These are phyloP conservation scores for Dictyostelium brefeldianum DNA, from an alignment of 78 protist genomes.

Conservation along the genomic window DNA sequence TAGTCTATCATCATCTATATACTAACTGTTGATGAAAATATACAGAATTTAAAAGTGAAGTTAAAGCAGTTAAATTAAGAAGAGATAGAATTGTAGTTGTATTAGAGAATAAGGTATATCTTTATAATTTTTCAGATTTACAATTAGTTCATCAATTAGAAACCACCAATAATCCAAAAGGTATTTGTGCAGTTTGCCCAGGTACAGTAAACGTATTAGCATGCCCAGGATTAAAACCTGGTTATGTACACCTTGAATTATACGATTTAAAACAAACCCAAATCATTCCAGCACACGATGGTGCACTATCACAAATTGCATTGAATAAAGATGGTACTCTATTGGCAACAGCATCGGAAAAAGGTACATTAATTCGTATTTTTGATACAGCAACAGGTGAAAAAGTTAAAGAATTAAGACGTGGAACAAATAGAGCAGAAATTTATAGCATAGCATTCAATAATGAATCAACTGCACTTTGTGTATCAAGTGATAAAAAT, in stretches of 20 bases:
- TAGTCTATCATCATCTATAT: no score
- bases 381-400: slow-evolving; percentile 93
- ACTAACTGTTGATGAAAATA: no score
- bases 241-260: slow-evolving; percentile 81
- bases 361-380: slow-evolving; percentile 97
- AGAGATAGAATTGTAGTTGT: slow-evolving; percentile 97
- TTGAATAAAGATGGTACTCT: slow-evolving; percentile 93
- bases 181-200: slow-evolving; percentile 92
- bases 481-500: slow-evolving; percentile 94
- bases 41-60: slow-evolving; percentile 90
- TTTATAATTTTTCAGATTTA: slow-evolving; percentile 95
- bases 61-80: slow-evolving; percentile 95
- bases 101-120: slow-evolving; percentile 88
- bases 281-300: slow-evolving; percentile 88
- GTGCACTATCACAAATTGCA: slow-evolving; percentile 87
- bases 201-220: slow-evolving; percentile 81
- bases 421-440: slow-evolving; percentile 95
- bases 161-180: slow-evolving; percentile 95
- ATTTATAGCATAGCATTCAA: slow-evolving; percentile 91
- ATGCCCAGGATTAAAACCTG: slow-evolving; percentile 83
- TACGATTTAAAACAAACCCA: slow-evolving; percentile 58
- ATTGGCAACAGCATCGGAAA: slow-evolving; percentile 96
- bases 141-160: slow-evolving; percentile 89
- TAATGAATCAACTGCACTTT: slow-evolving; percentile 84
- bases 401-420: slow-evolving; percentile 90